Evolutionary conservation across 139 green algal genomes (phyloP), one percentile per base, ranked within the genome.

Genomic region (Edaphochlamys debaryana): DNA sequence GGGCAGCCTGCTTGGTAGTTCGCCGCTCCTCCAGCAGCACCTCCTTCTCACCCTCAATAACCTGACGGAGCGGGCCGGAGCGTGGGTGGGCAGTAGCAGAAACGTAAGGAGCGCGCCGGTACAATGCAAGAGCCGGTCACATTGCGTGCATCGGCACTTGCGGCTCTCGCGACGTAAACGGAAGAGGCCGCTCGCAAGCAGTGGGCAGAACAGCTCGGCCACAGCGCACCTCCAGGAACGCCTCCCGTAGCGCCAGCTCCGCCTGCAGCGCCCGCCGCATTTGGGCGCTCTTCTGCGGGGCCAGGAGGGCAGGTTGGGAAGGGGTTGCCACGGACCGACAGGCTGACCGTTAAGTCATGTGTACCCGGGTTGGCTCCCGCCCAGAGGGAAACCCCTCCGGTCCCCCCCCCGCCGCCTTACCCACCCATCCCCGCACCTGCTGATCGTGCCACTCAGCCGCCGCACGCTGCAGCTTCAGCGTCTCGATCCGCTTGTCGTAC

Each of bases 211-310:
- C n/a, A n/a, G n/a, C n/a, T n/a, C n/a, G n/a, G n/a, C n/a, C n/a
- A n/a, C 45, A 13, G 11, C 45, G 48, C 67, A 84, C 82, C 74
- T 87, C 74, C 58, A 87, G 25, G 74, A 87, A 87, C 27, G 67
- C 75, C 37, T 84, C 64, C 67, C 67, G 69, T 34, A 87, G 74
- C 74, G 75, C 67, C 41, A 60, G 27, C 56, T 87, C 82, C 41
- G 73, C 74, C 74, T 15, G 3, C 67, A 80, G 54, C 13, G 74
- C 67, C 32, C 48, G 67, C 32, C 56, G 74, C 82, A 84, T 76
- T 42, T 48, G 41, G n/a, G 25, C n/a, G 30, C 60, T n/a, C 30
- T 17, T 30, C 60, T 67, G 60, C 60, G 37, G 25, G 58, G 52
- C 27, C 29, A 22, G 56, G 56, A 29, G 9, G 56, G 56, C 11